phyloP scores from a whole-genome alignment of 2,329 filamentous ascomycete genomes.

The Cordyceps tenuipes region DNA sequence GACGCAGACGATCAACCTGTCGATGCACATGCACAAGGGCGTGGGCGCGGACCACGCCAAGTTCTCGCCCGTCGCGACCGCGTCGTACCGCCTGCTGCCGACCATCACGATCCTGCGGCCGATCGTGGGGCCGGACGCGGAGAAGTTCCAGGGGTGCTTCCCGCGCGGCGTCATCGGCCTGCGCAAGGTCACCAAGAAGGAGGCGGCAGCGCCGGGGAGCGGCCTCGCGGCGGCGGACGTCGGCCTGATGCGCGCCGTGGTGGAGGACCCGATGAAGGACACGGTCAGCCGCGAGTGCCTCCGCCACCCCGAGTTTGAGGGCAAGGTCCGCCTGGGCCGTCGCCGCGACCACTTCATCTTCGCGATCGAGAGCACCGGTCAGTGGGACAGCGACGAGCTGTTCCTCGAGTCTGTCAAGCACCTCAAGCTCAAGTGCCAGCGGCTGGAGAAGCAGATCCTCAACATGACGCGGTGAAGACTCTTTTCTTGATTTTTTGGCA shows the following conservation, averaged over 20 bases:
- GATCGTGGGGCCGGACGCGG: constrained; percentile 77
- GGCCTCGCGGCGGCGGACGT: constrained; percentile 67
- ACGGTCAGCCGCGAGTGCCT: constrained; percentile 91
- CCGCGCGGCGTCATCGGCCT: constrained; percentile 78
- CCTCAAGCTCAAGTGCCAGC: constrained; percentile 75
- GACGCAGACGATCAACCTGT: constrained; percentile 75
- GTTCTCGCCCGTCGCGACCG: constrained; percentile 92
- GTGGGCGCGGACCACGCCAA: constrained; percentile 90
- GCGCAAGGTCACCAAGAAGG: constrained; percentile 59
- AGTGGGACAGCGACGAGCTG: constrained; percentile 88
- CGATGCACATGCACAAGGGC: constrained; percentile 92
- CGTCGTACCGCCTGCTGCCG: constrained; percentile 84
- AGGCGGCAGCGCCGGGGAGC: constrained; percentile 52
- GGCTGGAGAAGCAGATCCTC: constrained; percentile 61
- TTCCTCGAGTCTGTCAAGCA: constrained; percentile 84
- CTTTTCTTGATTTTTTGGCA: not conserved
- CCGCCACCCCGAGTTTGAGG: constrained; percentile 85
- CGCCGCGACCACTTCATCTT: constrained; percentile 96
- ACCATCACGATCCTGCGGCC: constrained; percentile 76
- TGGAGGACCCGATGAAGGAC: constrained; percentile 82
- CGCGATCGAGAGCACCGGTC: constrained; percentile 86
- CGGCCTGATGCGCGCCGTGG: constrained; percentile 80
- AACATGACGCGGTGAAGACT: constrained; percentile 47
- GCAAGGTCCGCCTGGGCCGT: constrained; percentile 88
- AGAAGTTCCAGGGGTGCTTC: constrained; percentile 87